These are phyloP conservation scores for Chlamydomonas asymmetrica DNA, from an alignment of 139 green algal genomes.

Conservation along the genomic window DNA sequence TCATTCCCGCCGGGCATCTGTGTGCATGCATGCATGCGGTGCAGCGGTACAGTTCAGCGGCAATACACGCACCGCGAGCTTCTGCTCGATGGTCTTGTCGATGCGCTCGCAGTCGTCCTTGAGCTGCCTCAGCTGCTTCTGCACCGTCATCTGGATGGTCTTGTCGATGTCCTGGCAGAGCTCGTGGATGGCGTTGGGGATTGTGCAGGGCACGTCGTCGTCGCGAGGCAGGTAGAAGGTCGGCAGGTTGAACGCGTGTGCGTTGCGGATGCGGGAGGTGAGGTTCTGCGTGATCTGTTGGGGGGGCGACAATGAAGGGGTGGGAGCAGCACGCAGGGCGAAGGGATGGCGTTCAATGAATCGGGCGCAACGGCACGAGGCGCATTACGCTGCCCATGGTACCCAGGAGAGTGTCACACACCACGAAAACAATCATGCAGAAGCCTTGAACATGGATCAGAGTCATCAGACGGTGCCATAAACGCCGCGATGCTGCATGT, in stretches of 20 bases:
- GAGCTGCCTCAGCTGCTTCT: slow-evolving; percentile 63
- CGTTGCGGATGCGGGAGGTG: slow-evolving; percentile 61
- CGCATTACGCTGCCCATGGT: too few species aligned
- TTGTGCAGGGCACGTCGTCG: slow-evolving; percentile 46
- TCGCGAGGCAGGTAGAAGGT: slow-evolving; percentile 64
- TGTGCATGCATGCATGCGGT: not conserved
- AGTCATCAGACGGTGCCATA: too few species aligned
- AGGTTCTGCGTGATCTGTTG: slow-evolving; percentile 57
- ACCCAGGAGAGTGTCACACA: too few species aligned
- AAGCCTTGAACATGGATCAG: too few species aligned
- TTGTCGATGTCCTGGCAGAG: slow-evolving; percentile 70
- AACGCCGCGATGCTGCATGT: too few species aligned
- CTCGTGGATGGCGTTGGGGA: slow-evolving; percentile 74
- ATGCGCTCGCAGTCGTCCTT: slow-evolving; percentile 62
- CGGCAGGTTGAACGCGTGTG: slow-evolving; percentile 72
- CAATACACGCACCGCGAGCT: not conserved
- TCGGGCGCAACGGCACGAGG: too few species aligned
- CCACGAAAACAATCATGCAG: too few species aligned
- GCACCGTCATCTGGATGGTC: slow-evolving; percentile 61
- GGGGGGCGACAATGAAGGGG: too few species aligned
- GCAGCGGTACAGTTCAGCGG: not conserved
- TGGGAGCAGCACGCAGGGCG: not conserved
- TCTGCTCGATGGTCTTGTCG: slow-evolving; percentile 25
- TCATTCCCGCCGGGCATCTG: not conserved
- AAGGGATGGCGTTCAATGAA: slow-evolving; percentile 3